Evolutionary conservation across 768 basidiomycete genomes (phyloP).

Genomic region (Lactarius akahatsu): DNA sequence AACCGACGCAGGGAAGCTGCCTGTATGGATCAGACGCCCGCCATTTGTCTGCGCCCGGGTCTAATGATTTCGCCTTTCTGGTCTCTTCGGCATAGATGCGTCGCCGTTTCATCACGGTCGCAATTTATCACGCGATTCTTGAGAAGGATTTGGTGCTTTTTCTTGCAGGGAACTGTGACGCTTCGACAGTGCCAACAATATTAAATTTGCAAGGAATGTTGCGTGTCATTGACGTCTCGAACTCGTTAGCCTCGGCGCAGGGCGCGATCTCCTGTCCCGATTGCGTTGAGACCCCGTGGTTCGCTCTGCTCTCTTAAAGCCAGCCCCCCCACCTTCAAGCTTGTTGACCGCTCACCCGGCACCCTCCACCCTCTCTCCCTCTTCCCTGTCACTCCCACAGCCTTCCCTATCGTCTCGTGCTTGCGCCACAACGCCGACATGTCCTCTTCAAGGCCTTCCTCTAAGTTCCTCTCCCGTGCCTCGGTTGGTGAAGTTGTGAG

Average conservation of each 20-base stretch:
- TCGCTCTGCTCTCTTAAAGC: not conserved
- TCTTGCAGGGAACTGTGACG: not conserved
- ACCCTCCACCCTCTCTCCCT: not conserved
- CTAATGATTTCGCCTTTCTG: not conserved
- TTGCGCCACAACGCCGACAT: not conserved
- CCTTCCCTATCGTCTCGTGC: not conserved
- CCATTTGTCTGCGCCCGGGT: not conserved
- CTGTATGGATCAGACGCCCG: not conserved
- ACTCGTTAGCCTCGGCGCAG: not conserved
- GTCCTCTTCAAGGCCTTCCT: conserved; percentile 5
- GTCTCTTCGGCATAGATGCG: not conserved
- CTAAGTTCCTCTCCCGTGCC: conserved; percentile 12
- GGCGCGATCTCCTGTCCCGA: conserved; percentile 12
- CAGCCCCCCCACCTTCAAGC: not conserved
- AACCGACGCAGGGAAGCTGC: not conserved
- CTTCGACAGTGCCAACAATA: not conserved
- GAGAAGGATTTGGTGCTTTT: not conserved
- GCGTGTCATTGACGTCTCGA: not conserved
- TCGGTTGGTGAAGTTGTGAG: conserved; percentile 4
- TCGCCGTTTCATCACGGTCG: not conserved
- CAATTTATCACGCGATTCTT: not conserved
- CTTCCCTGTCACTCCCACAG: not conserved
- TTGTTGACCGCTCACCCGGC: not conserved
- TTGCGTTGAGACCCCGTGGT: not conserved
- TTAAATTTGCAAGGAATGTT: conserved; percentile 5